These are phyloP conservation scores for Grifola frondosa DNA, from an alignment of 1,284 basidiomycete species.

Conservation along the genomic window DNA sequence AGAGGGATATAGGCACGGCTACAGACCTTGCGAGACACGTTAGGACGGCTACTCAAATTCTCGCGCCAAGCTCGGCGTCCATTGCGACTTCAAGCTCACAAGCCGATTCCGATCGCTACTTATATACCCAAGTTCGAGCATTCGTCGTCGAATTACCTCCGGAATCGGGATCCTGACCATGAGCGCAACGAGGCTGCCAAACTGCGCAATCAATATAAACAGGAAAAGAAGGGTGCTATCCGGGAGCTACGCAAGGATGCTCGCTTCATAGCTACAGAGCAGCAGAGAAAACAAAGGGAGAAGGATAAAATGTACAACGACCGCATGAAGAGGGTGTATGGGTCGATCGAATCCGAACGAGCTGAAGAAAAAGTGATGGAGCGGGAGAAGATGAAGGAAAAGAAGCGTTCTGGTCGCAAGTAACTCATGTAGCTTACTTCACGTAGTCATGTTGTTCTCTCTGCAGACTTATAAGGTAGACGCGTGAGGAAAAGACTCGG, in stretches of 20 bases:
- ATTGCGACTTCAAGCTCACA: conserved; percentile 89
- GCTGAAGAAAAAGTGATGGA: conserved; percentile 95
- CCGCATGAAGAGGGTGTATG: conserved; percentile 81
- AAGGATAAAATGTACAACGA: conserved; percentile 81
- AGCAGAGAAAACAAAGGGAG: conserved; percentile 80
- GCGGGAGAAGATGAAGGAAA: conserved; percentile 76
- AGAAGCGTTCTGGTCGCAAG: conserved; percentile 72
- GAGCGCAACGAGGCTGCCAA: conserved; percentile 89
- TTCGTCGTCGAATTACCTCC: conserved; percentile 78
- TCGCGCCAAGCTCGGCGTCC: conserved; percentile 73
- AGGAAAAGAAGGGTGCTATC: conserved; percentile 97
- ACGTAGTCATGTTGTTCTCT: no score
- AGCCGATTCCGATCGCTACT: conserved; percentile 92
- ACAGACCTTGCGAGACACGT: conserved; percentile 29
- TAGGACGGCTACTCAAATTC: conserved; percentile 72
- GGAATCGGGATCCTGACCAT: conserved; percentile 87
- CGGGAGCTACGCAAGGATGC: conserved; percentile 96
- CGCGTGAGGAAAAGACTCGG: no score
- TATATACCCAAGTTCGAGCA: conserved; percentile 95
- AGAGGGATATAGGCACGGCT: conserved; percentile 18
- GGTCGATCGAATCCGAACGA: conserved; percentile 84
- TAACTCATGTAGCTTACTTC: no score
- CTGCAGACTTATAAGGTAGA: no score
- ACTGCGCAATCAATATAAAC: conserved; percentile 87
- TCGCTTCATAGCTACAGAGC: conserved; percentile 87